A percentile compares a stretch with the other conserved stretches of the same genome.
Conservation (phyloP, 805 yeast genomes). For the Saturnispora galanensis region DNA sequence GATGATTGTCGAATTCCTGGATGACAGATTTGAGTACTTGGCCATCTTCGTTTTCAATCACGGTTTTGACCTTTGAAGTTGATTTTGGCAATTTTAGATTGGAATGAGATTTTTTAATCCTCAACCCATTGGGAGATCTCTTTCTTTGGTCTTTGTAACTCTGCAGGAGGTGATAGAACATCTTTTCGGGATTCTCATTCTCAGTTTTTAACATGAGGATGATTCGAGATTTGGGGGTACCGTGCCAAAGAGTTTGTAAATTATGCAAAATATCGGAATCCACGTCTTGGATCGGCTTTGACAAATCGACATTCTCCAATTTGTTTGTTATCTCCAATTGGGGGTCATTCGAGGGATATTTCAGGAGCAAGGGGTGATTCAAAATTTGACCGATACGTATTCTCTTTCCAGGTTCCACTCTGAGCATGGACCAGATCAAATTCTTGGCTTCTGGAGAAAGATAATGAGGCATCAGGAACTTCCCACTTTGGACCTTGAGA, state of each 20-base stretch:
- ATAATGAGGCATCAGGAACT: slow-evolving; percentile 59
- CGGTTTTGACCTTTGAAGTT: slow-evolving; percentile 25
- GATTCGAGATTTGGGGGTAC: slow-evolving; percentile 31
- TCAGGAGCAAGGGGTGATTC: slow-evolving; percentile 43
- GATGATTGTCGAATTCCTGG: slow-evolving; percentile 7
- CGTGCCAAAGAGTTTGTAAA: slow-evolving; percentile 49
- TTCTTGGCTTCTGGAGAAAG: slow-evolving; percentile 58
- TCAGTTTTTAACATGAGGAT: slow-evolving; percentile 19
- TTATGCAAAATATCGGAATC: slow-evolving; percentile 45
- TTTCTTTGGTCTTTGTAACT: slow-evolving; percentile 20
- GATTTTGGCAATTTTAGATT: slow-evolving; percentile 19
- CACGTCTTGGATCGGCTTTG: slow-evolving; percentile 24
- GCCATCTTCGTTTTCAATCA: slow-evolving; percentile 28
- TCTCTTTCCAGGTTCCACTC: slow-evolving; percentile 63
- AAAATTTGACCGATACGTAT: slow-evolving; percentile 59
- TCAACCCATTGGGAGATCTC: slow-evolving; percentile 1
- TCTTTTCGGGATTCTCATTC: slow-evolving; percentile 26
- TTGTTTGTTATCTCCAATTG: slow-evolving; percentile 8
- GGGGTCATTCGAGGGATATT: slow-evolving; percentile 38
- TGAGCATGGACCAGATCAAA: slow-evolving; percentile 53
- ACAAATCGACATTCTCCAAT: slow-evolving; percentile 20
- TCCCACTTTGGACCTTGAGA: slow-evolving; percentile 68
- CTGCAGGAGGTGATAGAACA: slow-evolving; percentile 27
- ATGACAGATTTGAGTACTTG: slow-evolving; percentile 18
- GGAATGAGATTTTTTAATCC: neutral